A percentile compares a stretch with the other conserved stretches of the same genome.
These are phyloP conservation scores for Mycosarcoma mackinlayi DNA, from an alignment of 1,284 basidiomycete genomes.

Conservation along the genomic window DNA sequence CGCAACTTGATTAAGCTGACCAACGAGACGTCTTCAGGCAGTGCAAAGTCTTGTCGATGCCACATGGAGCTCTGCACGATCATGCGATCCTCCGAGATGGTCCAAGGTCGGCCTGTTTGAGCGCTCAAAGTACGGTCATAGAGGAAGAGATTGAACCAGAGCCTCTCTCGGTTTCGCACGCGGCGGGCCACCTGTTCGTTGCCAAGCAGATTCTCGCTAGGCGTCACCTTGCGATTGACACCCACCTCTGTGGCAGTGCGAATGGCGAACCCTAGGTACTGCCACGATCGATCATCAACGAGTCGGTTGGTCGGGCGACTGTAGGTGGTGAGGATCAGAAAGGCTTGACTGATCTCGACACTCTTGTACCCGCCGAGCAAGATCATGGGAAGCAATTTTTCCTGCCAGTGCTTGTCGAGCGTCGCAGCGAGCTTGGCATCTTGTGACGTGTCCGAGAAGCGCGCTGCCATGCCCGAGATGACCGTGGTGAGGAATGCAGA, in stretches of 20 bases:
- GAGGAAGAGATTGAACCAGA: conserved; percentile 60
- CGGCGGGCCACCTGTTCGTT: conserved; percentile 59
- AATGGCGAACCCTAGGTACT: conserved; percentile 60
- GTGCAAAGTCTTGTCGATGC: conserved; percentile 59
- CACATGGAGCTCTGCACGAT: conserved; percentile 54
- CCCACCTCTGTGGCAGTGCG: conserved; percentile 62
- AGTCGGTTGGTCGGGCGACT: conserved; percentile 56
- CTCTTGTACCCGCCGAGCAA: conserved; percentile 60
- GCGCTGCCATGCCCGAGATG: conserved; percentile 54
- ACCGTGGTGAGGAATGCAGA: conserved; percentile 59
- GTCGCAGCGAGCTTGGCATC: conserved; percentile 54
- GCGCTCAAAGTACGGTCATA: conserved; percentile 58
- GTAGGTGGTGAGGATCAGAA: conserved; percentile 56
- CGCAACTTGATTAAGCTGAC: conserved; percentile 59
- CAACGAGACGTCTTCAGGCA: conserved; percentile 56
- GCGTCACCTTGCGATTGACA: conserved; percentile 55
- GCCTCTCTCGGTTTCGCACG: conserved; percentile 54
- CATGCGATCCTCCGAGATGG: conserved; percentile 54
- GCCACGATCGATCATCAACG: conserved; percentile 62
- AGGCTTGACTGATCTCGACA: conserved; percentile 60
- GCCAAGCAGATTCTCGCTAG: conserved; percentile 42
- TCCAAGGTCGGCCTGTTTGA: conserved; percentile 59
- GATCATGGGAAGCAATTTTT: conserved; percentile 56
- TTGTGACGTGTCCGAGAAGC: conserved; percentile 48
- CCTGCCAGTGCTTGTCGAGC: conserved; percentile 54